phyloP scores from a whole-genome alignment of 2,329 filamentous ascomycete species.

The Talaromyces sp. region DNA sequence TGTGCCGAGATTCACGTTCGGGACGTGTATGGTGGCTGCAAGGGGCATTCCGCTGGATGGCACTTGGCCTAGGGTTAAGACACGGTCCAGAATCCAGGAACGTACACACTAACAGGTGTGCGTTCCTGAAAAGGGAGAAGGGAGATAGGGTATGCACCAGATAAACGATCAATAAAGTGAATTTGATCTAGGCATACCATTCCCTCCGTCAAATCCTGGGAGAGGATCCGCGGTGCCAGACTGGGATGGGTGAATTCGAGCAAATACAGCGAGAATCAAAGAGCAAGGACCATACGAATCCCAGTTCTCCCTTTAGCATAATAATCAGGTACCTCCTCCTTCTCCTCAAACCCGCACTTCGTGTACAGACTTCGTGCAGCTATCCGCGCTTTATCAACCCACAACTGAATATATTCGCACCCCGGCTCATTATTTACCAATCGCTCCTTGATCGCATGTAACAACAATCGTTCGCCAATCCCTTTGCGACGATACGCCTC shows the following conservation, averaged over 20 bases:
- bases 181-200: background rate
- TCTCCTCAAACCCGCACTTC: conserved; percentile 43
- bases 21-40: conserved; percentile 28
- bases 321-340: conserved; percentile 45
- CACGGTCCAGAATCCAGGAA: conserved; percentile 11
- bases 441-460: conserved; percentile 37
- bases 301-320: conserved; percentile 47
- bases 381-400: conserved; percentile 47
- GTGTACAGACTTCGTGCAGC: conserved; percentile 44
- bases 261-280: conserved; percentile 18
- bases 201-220: background rate
- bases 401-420: conserved; percentile 27
- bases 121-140: conserved; percentile 14
- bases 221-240: background rate
- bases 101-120: background rate
- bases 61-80: conserved; percentile 3
- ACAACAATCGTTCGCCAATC: conserved; percentile 39
- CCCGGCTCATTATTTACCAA: background rate
- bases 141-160: conserved; percentile 18
- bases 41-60: conserved; percentile 25
- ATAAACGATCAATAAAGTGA: background rate
- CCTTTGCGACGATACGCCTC: conserved; percentile 44
- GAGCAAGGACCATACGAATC: conserved; percentile 39
- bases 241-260: background rate
- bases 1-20: conserved; percentile 28